These are phyloP conservation scores for Reutealis trisperma DNA, from an alignment of 345 rosid species.

Conservation along the genomic window DNA sequence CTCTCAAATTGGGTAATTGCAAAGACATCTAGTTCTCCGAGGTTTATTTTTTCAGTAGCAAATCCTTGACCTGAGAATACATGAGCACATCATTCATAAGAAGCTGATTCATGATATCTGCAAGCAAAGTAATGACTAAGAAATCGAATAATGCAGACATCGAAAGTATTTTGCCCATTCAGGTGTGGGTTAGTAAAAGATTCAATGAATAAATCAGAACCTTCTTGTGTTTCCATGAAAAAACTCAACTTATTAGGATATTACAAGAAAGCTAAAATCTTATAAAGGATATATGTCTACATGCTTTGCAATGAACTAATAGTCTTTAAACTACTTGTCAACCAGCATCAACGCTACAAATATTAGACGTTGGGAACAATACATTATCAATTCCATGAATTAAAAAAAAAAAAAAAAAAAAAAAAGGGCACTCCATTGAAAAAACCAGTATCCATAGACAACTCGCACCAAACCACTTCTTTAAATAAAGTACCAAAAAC, in stretches of 20 bases:
- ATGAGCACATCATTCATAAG: conserved; percentile 10
- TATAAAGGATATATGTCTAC: not conserved
- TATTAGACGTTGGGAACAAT: not conserved
- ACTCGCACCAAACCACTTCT: not conserved
- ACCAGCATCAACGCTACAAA: not conserved
- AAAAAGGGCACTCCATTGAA: not conserved
- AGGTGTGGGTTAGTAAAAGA: not conserved
- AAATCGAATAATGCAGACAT: not conserved
- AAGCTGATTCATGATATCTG: conserved; percentile 6
- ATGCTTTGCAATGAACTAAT: not conserved
- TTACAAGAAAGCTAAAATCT: not conserved
- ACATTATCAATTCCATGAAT: not conserved
- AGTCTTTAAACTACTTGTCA: not conserved
- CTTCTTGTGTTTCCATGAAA: not conserved
- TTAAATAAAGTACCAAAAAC: not conserved
- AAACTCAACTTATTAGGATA: not conserved
- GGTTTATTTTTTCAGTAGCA: conserved; percentile 58
- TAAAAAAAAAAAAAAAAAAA: not conserved
- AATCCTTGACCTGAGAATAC: conserved; percentile 66
- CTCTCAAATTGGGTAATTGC: conserved; percentile 59
- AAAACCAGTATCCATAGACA: not conserved
- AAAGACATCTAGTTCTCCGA: conserved; percentile 70
- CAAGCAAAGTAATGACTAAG: not conserved
- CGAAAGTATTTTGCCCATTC: not conserved
- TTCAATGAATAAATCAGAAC: not conserved